Percentiles rank a stretch among this genome's conserved stretches.
Evolutionary conservation across 78 protist genomes (phyloP).

Genomic region (Protostelium mycophagum): DNA sequence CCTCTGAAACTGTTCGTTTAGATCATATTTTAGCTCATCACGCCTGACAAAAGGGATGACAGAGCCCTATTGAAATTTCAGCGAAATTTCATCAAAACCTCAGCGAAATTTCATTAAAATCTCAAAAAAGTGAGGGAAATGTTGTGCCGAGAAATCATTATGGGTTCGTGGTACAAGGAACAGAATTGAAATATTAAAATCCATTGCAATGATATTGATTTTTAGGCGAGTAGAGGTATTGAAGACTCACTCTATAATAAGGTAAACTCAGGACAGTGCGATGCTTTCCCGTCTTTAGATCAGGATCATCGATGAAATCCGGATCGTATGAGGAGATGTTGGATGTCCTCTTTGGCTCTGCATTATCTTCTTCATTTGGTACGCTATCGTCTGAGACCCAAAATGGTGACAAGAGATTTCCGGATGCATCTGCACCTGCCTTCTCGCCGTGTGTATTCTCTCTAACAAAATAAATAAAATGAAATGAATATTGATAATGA

Average conservation of each 20-base stretch:
- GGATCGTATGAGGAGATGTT: background rate
- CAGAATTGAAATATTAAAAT: too few species aligned
- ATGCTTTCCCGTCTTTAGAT: background rate
- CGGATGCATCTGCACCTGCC: too few species aligned
- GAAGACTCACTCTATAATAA: background rate
- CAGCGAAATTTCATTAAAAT: background rate
- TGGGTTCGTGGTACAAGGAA: too few species aligned
- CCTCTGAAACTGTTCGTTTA: background rate
- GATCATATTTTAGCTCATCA: background rate
- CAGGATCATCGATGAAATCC: background rate
- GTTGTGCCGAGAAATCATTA: background rate
- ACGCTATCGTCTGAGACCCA: background rate
- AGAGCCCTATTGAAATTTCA: background rate
- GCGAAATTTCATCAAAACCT: too few species aligned
- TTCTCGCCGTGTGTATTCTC: too few species aligned
- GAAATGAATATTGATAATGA: too few species aligned
- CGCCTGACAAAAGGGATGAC: background rate
- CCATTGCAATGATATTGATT: too few species aligned
- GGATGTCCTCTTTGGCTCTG: background rate
- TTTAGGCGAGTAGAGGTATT: background rate
- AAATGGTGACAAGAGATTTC: background rate
- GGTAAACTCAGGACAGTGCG: background rate
- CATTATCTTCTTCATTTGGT: background rate
- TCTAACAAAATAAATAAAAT: too few species aligned
- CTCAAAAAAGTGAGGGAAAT: background rate